A percentile compares a stretch with the other conserved stretches of the same genome.
These are phyloP conservation scores for Dictyophora rubrovolvata DNA, from an alignment of 768 basidiomycete genomes.

Conservation along the genomic window DNA sequence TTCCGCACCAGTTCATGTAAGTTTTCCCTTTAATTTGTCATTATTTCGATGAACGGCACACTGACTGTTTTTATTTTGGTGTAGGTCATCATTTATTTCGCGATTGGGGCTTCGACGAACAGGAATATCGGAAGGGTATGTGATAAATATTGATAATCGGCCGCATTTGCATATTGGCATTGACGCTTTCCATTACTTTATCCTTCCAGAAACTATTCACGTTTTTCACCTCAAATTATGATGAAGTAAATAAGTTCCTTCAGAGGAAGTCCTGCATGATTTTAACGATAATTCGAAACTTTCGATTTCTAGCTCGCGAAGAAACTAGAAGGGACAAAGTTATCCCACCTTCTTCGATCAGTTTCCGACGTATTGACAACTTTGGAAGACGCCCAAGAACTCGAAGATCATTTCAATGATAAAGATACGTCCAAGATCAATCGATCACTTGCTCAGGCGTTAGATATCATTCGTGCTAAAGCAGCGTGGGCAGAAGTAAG, in stretches of 20 bases:
- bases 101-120: slow-evolving; percentile 50
- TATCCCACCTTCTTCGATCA: slow-evolving; percentile 45
- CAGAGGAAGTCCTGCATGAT: neutral
- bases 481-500: slow-evolving; percentile 53
- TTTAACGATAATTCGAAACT: neutral
- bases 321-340: slow-evolving; percentile 59
- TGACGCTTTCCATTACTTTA: neutral
- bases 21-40: slow-evolving; percentile 25
- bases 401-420: slow-evolving; percentile 66
- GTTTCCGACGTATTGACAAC: slow-evolving; percentile 42
- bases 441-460: slow-evolving; percentile 50
- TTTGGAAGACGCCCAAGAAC: slow-evolving; percentile 51
- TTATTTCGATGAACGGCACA: slow-evolving; percentile 48
- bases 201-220: slow-evolving; percentile 29
- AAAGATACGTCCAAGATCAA: slow-evolving; percentile 64
- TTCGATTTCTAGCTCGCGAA: slow-evolving; percentile 42
- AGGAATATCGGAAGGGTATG: slow-evolving; percentile 34
- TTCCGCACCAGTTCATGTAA: slow-evolving; percentile 49
- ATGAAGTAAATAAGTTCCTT: slow-evolving; percentile 33
- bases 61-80: slow-evolving; percentile 33
- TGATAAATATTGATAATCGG: neutral
- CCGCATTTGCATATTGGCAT: too few relatives aligned
- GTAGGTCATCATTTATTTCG: slow-evolving; percentile 51
- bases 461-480: slow-evolving; percentile 58
- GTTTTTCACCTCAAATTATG: slow-evolving; percentile 65